Conservation (phyloP, 208 protist species). For the Crithidia fasciculata region DNA sequence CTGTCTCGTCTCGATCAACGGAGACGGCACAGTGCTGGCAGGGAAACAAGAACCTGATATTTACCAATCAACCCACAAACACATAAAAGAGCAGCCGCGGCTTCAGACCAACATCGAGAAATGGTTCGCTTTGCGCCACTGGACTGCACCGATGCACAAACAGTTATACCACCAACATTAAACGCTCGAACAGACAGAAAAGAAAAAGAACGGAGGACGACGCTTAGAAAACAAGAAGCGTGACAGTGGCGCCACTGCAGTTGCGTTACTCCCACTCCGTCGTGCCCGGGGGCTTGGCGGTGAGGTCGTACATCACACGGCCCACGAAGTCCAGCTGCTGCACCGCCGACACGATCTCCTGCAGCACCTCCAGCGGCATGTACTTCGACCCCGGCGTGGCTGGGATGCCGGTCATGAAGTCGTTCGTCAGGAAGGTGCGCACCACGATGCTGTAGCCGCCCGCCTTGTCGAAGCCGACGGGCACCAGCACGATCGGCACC, state of each 20-base stretch:
- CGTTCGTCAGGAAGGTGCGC: conserved; percentile 96
- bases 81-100: too few species aligned
- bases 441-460: conserved; percentile 87
- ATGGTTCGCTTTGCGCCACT: too few species aligned
- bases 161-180: too few species aligned
- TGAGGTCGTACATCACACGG: conserved; percentile 96
- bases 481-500: conserved; percentile 94
- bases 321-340: conserved; percentile 82
- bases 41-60: too few species aligned
- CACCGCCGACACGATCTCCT: conserved; percentile 83
- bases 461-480: conserved; percentile 84
- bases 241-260: background rate
- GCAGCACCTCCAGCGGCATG: conserved; percentile 84
- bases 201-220: background rate
- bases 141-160: too few species aligned
- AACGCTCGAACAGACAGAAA: background rate
- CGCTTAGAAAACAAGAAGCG: conserved; percentile 2
- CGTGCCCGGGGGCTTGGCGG: conserved; percentile 97
- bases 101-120: too few species aligned
- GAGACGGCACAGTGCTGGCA: too few species aligned
- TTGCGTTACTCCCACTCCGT: conserved; percentile 95
- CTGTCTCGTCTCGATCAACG: too few species aligned
- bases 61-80: too few species aligned
- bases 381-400: conserved; percentile 82
- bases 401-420: conserved; percentile 97